Evolutionary conservation across 176 grass and related monocot species (phyloP).

Genomic region (Guadua angustifolia): DNA sequence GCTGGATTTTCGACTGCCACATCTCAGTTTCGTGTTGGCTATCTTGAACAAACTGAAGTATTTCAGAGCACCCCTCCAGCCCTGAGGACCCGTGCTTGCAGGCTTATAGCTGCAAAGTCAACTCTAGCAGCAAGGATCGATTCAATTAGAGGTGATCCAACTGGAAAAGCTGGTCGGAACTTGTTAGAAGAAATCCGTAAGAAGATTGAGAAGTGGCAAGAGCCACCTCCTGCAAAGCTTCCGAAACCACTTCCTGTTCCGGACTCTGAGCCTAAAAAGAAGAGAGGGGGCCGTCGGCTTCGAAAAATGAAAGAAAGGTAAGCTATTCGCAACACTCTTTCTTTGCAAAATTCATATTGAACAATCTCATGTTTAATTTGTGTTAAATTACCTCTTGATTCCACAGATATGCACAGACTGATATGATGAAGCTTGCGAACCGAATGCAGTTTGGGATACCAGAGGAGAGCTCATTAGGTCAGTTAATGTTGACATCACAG

Average conservation of each 20-base stretch:
- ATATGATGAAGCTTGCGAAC: slow-evolving; percentile 90
- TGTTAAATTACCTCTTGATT: slow-evolving; percentile 22
- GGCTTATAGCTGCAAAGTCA: slow-evolving; percentile 75
- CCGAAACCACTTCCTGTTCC: slow-evolving; percentile 85
- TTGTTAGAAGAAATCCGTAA: slow-evolving; percentile 73
- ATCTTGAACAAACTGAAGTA: slow-evolving; percentile 86
- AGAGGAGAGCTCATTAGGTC: slow-evolving; percentile 89
- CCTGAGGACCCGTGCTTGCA: slow-evolving; percentile 66
- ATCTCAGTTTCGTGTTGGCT: slow-evolving; percentile 75
- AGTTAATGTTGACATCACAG: background rate
- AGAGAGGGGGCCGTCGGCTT: slow-evolving; percentile 73
- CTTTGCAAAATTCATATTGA: background rate
- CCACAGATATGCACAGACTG: slow-evolving; percentile 79
- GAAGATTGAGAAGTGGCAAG: slow-evolving; percentile 91
- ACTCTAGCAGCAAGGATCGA: slow-evolving; percentile 81
- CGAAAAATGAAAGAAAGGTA: slow-evolving; percentile 95
- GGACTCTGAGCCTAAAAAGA: slow-evolving; percentile 83
- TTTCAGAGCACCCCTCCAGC: slow-evolving; percentile 80
- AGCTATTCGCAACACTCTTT: background rate
- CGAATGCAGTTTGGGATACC: slow-evolving; percentile 80
- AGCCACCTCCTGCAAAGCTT: slow-evolving; percentile 79
- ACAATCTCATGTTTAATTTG: background rate
- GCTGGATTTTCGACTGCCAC: slow-evolving; percentile 81
- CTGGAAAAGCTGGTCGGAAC: slow-evolving; percentile 71
- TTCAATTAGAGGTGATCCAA: slow-evolving; percentile 82